Conservation (phyloP, 495 filamentous ascomycete genomes). For the Neurospora sp. region DNA sequence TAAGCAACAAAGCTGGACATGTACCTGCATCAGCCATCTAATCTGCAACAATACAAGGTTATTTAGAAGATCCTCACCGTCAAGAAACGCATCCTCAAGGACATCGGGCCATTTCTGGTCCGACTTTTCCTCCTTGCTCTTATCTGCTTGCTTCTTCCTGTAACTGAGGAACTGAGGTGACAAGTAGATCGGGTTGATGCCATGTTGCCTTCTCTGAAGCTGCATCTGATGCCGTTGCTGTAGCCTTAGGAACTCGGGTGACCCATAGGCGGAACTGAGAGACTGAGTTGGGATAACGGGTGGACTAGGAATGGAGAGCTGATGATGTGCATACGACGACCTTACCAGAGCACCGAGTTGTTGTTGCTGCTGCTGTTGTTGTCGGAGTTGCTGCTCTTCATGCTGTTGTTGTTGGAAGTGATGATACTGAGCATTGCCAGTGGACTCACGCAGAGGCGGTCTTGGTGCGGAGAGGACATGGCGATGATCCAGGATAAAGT, state of each 20-base stretch:
- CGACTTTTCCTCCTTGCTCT: slow-evolving; percentile 38
- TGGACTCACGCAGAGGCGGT: slow-evolving; percentile 39
- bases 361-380: background rate
- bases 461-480: slow-evolving; percentile 20
- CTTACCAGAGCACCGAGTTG: slow-evolving; percentile 20
- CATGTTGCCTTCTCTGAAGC: slow-evolving; percentile 13
- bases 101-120: slow-evolving; percentile 66
- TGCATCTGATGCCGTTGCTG: slow-evolving; percentile 15
- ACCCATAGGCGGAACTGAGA: slow-evolving; percentile 25
- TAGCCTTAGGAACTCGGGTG: slow-evolving; percentile 10
- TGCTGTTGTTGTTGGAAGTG: slow-evolving; percentile 3
- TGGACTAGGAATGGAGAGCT: slow-evolving; percentile 27
- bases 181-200: slow-evolving; percentile 41
- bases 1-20: slow-evolving; percentile 60
- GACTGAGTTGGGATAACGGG: slow-evolving; percentile 36
- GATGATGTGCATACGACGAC: slow-evolving; percentile 25
- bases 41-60: background rate
- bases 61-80: slow-evolving; percentile 49
- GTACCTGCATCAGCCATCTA: background rate
- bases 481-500: slow-evolving; percentile 8
- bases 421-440: slow-evolving; percentile 38
- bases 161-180: slow-evolving; percentile 55
- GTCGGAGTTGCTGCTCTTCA: background rate
- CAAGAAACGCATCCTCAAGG: slow-evolving; percentile 80
- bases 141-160: slow-evolving; percentile 55